Evolutionary conservation across 2,329 filamentous ascomycete genomes (phyloP), one percentile per base, ranked within the genome.

Genomic region (Hypoxylon sp.): DNA sequence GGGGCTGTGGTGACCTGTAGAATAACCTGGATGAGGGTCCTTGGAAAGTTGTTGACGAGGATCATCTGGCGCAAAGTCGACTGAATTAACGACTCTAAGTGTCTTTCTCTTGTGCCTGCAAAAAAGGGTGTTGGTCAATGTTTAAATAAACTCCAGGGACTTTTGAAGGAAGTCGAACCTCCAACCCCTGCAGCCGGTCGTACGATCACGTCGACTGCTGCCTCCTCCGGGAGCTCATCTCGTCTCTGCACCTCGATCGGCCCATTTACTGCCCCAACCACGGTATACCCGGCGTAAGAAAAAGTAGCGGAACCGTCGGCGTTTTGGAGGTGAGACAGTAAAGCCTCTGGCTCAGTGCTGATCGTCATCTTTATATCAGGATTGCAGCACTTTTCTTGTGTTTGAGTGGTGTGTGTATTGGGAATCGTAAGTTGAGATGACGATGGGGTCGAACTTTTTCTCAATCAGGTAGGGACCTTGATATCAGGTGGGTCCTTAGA

Each of bases 161-260:
- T 32, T 63, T 61, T 34, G 55, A 60, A 59, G 51, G 65, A 70
- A 68, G 49, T 51, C 86, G 77, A 79, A 90, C 94, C 91, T 83
- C 92, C 93, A 49, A 96, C 90, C 14, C 94, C 94, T 70, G 91
- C 90, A 36, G 92, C 91, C 52, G 95, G 95, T 78, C 96, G 89
- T 71, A 99, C 88, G 77, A 95, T 90, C 63, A 99, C 93, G 80
- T 98, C 96, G 71, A 99, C 85, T 53, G 91, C 89, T 28, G 95
- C 93, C 82, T 98, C 94, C 80, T 97, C 94, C 6, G 96, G 92
- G 72, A 96, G 89, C 79, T 98, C 93, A 77, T 99, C 95, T 75
- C 93, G 89, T 75, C 94, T 89, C 73, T 90, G 89, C 14, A 95
- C 93, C 82, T 99, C 96, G 72, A 98, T 89, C 14, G 96, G 96